A percentile compares a stretch with the other conserved stretches of the same genome.
phyloP scores from a whole-genome alignment of 192 early-diverging fungal genomes.

The Martensiomyces pterosporus region DNA sequence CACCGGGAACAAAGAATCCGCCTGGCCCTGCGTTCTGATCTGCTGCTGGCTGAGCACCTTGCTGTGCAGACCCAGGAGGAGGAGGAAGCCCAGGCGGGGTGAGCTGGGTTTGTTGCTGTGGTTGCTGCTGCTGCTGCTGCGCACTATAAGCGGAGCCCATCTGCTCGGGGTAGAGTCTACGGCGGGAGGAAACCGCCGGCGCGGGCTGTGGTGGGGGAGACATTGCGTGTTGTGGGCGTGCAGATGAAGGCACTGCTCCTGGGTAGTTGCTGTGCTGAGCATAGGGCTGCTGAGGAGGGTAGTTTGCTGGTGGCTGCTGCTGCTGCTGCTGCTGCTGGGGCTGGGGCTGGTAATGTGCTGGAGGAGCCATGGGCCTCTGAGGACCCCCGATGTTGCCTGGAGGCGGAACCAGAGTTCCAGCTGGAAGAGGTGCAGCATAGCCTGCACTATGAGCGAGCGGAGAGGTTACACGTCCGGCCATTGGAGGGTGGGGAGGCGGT shows the following conservation, averaged over 20 bases:
- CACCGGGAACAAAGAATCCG: slow-evolving; percentile 46
- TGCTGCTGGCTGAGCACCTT: slow-evolving; percentile 1
- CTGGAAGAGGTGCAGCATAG: slow-evolving; percentile 4
- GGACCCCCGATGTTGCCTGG: slow-evolving; percentile 3
- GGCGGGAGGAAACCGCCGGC: slow-evolving; percentile 15
- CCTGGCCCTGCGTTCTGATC: slow-evolving; percentile 15
- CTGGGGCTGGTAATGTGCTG: slow-evolving; percentile 7
- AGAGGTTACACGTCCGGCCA: slow-evolving; percentile 30
- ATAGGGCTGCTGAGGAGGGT: slow-evolving; percentile 6
- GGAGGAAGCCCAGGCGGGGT: too few species aligned
- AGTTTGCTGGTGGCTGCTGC: too few species aligned
- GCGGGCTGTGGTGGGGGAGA: slow-evolving; percentile 1
- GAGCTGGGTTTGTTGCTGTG: slow-evolving; percentile 11
- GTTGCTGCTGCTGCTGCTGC: slow-evolving; percentile 16
- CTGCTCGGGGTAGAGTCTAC: slow-evolving; percentile 41
- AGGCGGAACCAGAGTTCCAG: slow-evolving; percentile 4
- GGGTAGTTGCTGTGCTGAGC: slow-evolving; percentile 6
- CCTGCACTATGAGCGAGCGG: slow-evolving; percentile 22
- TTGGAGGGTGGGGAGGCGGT: slow-evolving; percentile 6
- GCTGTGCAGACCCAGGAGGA: slow-evolving; percentile 2
- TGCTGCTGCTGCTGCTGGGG: slow-evolving; percentile 4
- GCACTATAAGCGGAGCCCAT: slow-evolving; percentile 17
- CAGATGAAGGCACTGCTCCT: slow-evolving; percentile 5
- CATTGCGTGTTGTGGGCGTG: slow-evolving; percentile 8
- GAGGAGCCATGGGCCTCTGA: slow-evolving; percentile 8